Base-by-base conservation (phyloP, 2,329 filamentous ascomycete species). In the Pseudogymnoascus sp. region DNA sequence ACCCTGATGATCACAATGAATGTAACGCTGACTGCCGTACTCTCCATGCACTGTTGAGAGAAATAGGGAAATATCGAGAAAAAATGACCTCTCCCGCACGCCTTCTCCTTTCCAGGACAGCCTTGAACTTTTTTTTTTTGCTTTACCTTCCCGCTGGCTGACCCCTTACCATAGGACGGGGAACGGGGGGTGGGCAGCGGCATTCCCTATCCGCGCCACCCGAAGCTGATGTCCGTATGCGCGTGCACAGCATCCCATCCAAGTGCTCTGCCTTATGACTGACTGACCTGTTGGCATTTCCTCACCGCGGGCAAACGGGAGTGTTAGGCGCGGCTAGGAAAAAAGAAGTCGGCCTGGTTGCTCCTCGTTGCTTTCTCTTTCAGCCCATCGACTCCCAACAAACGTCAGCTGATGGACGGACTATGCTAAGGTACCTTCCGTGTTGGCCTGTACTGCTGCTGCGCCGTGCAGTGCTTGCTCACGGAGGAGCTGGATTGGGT, bases 231-330 rank as follows among this genome's bases (percentile, higher is more conserved):
- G 7, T 20, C 47, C 28, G 25, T 53, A 53, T 53, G 28, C 47
- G 47, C 47, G 47, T 53, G 47, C 25, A 53, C 47, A 53, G 47
- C 47, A 53, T 53, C 47, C 6, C 47, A 30, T 33, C 47, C 41
- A 15, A n/a, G 2, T 53, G 4, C 28, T 53, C 47, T 30, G 47
- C 47, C 25, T 53, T 53, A 53, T 53, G 47, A 33, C 47, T 53
- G 47, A 33, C 47, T 53, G 47, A 33, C 47, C 25, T 33, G 47
- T 22, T 41, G 38, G 28, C 25, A 22, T 22, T 8, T 33, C 33
- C 47, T 33, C 47, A 33, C n/a, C 47, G n/a, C 18, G 47, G 47
- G 47, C n/a, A 33, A 53, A 53, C n/a, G 11, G 47, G n/a, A 22
- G n/a, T 18, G 47, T 33, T 53, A 53, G 47, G 47, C 28, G 47